Base-by-base conservation (phyloP, 148 eudicot genomes). In the Nepenthes mirabilis region DNA sequence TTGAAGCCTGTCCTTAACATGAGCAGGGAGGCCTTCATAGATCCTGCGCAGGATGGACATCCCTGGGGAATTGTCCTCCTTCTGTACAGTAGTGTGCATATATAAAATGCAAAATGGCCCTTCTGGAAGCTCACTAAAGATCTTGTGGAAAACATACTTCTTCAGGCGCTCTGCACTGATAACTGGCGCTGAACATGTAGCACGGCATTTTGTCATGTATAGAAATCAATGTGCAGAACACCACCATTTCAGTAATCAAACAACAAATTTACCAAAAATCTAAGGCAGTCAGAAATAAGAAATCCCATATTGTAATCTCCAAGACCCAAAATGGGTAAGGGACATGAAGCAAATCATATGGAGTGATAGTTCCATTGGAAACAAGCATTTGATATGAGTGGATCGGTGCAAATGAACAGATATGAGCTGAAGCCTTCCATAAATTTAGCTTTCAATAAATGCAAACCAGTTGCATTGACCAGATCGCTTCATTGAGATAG, bases 51-150 rank as follows among this genome's bases (percentile, higher is more conserved):
- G 65, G 64, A 88, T 83, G 32, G 87, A 83, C 72, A 93, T 70
- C 36, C 98, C 98, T 13, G 98, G 98, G 9, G 82, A 83, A 73
- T 93, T 93, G 9, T 91, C 88, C 66, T 93, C 98, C 67, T 80
- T 86, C 65, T 88, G 96, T 36, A 79, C 89, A 1, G 88, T 82
- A n/a, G 80, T 78, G 65, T 93, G 90, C 80, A 88, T 82, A 75
- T 93, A 93, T 8, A 88, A 75, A 56, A 93, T 83, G 71, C 85
- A 80, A 62, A 82, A 93, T 48, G 86, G 86, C 37, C 95, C 95
- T 74, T 88, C 95, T 1, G 88, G 90, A 67, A 83, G 51, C 64
- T 93, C 96, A 0, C 76, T 75, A 56, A 68, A 70, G 34, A 93
- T 74, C 76, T 88, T 93, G 72, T 80, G 77, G 59, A 83, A 74